Evolutionary conservation across 106 monocot genomes (phyloP).

Genomic region (Acanthochlamys bracteata): DNA sequence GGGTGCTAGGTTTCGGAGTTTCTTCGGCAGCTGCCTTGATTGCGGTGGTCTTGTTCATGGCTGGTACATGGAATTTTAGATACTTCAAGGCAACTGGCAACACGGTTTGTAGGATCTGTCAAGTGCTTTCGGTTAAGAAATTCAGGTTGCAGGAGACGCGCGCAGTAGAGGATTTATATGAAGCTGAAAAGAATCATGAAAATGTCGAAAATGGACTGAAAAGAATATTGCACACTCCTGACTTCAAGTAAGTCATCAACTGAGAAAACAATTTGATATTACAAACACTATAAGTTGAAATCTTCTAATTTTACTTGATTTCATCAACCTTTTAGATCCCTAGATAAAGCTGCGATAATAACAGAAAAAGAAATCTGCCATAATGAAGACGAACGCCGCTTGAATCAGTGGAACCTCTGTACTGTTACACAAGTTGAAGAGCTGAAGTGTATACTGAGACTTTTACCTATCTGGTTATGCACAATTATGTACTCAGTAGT

Average conservation of each 20-base stretch:
- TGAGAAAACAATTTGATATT: no score
- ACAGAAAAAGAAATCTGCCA: constrained; percentile 1
- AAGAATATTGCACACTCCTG: constrained; percentile 52
- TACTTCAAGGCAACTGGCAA: constrained; percentile 50
- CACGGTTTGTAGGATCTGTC: constrained; percentile 35
- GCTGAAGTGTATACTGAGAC: constrained; percentile 45
- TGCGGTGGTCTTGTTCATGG: constrained; percentile 25
- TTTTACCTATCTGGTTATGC: constrained; percentile 52
- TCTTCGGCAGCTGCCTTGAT: constrained; percentile 28
- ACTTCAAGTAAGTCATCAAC: constrained; percentile 38
- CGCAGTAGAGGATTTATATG: constrained; percentile 22
- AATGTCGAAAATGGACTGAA: constrained; percentile 25
- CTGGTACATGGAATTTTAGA: constrained; percentile 28
- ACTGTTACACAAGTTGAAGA: constrained; percentile 63
- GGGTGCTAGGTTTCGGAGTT: constrained; percentile 42
- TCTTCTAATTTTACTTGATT: background rate
- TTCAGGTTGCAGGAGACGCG: constrained; percentile 14
- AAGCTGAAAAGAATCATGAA: constrained; percentile 24
- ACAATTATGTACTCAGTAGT: constrained; percentile 37
- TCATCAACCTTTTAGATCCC: constrained; percentile 18
- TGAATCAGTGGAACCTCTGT: constrained; percentile 31
- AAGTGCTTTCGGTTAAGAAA: constrained; percentile 43
- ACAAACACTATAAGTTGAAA: no score
- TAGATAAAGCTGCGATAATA: constrained; percentile 44
- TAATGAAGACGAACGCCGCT: background rate